These are phyloP conservation scores for Microbotryum violaceum DNA, from an alignment of 1,284 basidiomycete genomes.

Conservation along the genomic window DNA sequence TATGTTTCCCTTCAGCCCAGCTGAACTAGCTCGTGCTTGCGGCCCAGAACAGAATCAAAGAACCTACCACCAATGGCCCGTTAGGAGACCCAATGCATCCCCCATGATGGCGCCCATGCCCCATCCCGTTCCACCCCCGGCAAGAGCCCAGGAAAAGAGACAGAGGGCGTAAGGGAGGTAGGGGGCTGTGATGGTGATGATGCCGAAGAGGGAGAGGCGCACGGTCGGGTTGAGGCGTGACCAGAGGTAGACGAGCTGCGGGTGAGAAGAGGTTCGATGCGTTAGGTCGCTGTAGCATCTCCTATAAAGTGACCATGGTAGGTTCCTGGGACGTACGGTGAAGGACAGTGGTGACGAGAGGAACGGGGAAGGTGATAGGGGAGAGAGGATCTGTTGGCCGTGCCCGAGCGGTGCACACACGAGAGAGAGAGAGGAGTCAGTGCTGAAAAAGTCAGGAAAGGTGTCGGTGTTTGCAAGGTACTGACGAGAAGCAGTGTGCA, in stretches of 20 bases:
- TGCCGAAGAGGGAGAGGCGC: constrained; percentile 88
- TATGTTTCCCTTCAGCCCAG: constrained; percentile 20
- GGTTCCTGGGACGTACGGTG: constrained; percentile 21
- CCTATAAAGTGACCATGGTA: neutral
- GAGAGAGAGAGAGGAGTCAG: neutral
- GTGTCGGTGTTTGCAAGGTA: constrained; percentile 12
- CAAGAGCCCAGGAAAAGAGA: constrained; percentile 77
- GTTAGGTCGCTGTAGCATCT: neutral
- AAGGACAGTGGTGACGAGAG: constrained; percentile 81
- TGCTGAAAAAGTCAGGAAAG: neutral
- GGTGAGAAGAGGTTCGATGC: constrained; percentile 26
- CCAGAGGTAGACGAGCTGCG: constrained; percentile 84
- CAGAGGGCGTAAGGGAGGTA: constrained; percentile 89
- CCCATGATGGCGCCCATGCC: constrained; percentile 33
- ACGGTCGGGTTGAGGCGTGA: constrained; percentile 85
- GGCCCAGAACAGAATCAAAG: neutral
- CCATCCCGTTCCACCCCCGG: constrained; percentile 61
- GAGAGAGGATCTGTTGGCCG: constrained; percentile 61
- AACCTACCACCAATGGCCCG: constrained; percentile 65
- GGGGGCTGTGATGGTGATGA: constrained; percentile 88
- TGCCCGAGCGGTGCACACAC: constrained; percentile 11
- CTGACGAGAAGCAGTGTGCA: constrained; percentile 71
- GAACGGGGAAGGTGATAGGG: constrained; percentile 81
- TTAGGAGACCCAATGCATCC: constrained; percentile 60
- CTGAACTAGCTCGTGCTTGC: neutral